Evolutionary conservation across 768 basidiomycete genomes (phyloP), one percentile per base, ranked within the genome.

Genomic region (Amanita exitialis): DNA sequence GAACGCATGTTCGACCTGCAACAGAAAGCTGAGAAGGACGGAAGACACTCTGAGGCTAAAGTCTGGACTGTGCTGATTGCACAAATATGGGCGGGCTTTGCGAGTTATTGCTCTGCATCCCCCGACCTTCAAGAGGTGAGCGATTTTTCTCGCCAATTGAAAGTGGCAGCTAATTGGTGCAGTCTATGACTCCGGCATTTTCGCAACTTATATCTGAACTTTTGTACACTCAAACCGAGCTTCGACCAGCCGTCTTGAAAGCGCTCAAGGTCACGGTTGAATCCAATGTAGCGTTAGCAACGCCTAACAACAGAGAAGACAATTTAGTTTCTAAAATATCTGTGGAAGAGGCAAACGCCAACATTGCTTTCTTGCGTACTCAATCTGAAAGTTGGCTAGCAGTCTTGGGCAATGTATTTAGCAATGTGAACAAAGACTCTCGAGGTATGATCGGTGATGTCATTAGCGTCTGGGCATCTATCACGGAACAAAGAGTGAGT

Each of bases 381-480:
- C 86, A 97, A 61, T 84, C 78, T 0, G 88, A 92, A 63, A 96
- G 91, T 60, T 94, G 96, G 86, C 78, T 98, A 30, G 84, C 91
- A 0, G 92, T 98, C 4, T 73, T 96, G 41, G 93, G 98, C 73
- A 99, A 99, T 62, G 85, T 99, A n/a, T 98, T 95, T 66, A 79
- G 86, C 52, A 90, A 78, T 53, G 80, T 88, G 28, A 79, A 77
- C n/a, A 75, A 80, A 45, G 92, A 96, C 55, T 73, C 67, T 28
- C 73, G 87, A 47, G 80, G 82, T 6, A 73, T 82, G 68, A 82
- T 97, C 13, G 90, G 93, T 16, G 91, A 93, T 49, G 90, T 90
- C 39, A 88, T 98, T 59, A 79, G 74, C 12, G 74, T 76, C n/a
- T 99, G 94, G 90, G 75, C 86, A 32, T 77, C 76, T 5, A 85